Base-by-base conservation (phyloP, 495 filamentous ascomycete species). In the Aspergillus mulundensis region DNA sequence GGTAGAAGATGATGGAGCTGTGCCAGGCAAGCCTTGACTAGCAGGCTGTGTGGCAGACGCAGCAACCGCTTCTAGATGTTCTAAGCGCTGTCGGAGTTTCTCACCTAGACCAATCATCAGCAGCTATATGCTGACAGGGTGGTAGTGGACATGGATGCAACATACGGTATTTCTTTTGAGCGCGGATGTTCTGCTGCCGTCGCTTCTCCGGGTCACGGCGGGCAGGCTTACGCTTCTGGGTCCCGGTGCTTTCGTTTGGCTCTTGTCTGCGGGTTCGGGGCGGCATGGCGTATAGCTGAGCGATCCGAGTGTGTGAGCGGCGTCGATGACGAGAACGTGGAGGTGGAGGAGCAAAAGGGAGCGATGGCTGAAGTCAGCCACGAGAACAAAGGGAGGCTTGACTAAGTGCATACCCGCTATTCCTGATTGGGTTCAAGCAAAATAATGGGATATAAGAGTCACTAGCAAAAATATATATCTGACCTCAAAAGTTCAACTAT, bases 91-190 rank as follows among this genome's bases (percentile, higher is more conserved):
- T 36, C 60, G 59, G 1, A 62, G 54, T 53, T 65, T 67, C 36
- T 67, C 61, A 21, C 59, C 60, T 61, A 20, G 18, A 51, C 1
- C 10, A 36, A 50, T 24, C 19, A 46, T 61, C 19, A 61, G 34
- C 21, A 50, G 0, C 6, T n/a, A 23, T 18, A 25, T 28, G 18
- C 47, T n/a, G 20, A 42, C n/a, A 39, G 0, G 15, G 16, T 10
- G 23, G 16, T 39, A 44, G 6, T 15, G 15, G 15, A 8, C 20
- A 18, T 3, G 11, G 12, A 36, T 5, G 38, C 16, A 1, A 63
- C 66, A 58, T 25, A 69, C 66, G 52, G 54, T 69, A 67, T 50
- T 64, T 67, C 25, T 51, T 63, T 47, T 69, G 66, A 7, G 66
- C 65, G 41, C 60, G 65, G 16, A 63, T 54, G 24, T 69, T 69